These are phyloP conservation scores for Trichosanthes cucumerina DNA, from an alignment of 306 rosid genomes.

Conservation along the genomic window DNA sequence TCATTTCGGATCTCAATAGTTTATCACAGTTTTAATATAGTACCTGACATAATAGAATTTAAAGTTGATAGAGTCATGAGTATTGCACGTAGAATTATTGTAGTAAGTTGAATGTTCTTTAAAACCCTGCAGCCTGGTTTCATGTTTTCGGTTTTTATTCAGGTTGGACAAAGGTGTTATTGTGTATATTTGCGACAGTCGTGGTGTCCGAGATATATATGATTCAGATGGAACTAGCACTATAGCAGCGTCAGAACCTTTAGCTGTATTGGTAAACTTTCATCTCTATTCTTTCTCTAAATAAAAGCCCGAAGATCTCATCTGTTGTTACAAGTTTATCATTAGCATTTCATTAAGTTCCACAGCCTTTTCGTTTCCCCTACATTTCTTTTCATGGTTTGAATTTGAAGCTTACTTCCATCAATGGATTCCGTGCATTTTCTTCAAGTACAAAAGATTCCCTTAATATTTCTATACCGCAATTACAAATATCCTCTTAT, in stretches of 20 bases:
- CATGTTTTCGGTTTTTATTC: constrained; percentile 22
- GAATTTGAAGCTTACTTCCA: background rate
- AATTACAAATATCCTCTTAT: background rate
- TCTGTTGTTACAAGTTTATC: background rate
- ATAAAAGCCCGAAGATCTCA: background rate
- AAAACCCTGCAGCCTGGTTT: background rate
- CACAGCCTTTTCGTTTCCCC: too few relatives aligned
- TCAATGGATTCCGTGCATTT: background rate
- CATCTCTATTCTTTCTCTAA: background rate
- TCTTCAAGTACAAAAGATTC: background rate
- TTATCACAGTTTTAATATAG: background rate
- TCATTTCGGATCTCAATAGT: background rate
- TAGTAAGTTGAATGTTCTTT: background rate
- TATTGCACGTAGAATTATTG: background rate
- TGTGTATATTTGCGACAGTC: constrained; percentile 80
- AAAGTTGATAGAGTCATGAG: background rate
- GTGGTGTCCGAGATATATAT: constrained; percentile 85
- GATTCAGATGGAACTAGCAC: constrained; percentile 93
- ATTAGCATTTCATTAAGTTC: background rate
- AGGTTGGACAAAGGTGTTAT: constrained; percentile 99
- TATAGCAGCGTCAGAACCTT: constrained; percentile 74
- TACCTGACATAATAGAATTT: background rate
- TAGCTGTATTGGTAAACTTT: constrained; percentile 67
- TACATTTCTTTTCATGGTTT: background rate
- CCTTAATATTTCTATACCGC: background rate